Conservation (phyloP, 1,284 basidiomycete genomes). For the Ceratobasidium papillatum region DNA sequence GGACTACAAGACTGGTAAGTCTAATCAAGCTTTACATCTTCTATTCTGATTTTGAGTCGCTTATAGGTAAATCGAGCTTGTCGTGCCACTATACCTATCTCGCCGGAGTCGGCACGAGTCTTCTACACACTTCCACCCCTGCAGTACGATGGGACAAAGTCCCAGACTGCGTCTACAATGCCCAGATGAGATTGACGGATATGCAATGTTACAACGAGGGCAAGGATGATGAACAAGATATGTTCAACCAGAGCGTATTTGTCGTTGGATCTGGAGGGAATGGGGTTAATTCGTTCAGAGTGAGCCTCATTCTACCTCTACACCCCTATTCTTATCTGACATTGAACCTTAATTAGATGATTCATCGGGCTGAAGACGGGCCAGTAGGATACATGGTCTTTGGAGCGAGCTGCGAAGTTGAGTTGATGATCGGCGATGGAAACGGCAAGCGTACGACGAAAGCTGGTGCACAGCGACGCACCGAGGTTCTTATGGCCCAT, state of each 20-base stretch:
- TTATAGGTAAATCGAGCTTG: constrained; percentile 5
- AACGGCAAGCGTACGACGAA: constrained; percentile 19
- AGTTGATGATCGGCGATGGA: constrained; percentile 27
- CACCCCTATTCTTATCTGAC: background rate
- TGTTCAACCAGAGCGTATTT: constrained; percentile 36
- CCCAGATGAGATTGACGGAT: constrained; percentile 4
- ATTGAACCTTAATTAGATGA: background rate
- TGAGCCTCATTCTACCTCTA: background rate
- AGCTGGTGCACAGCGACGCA: background rate
- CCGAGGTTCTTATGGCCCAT: constrained; percentile 29
- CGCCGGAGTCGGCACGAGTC: constrained; percentile 10
- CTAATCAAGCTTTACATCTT: background rate
- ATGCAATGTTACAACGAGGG: constrained; percentile 8
- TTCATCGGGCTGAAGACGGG: constrained; percentile 26
- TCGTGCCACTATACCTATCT: constrained; percentile 38
- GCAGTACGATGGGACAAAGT: constrained; percentile 25
- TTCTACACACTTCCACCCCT: constrained; percentile 4
- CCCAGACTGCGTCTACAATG: constrained; percentile 27
- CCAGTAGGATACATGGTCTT: constrained; percentile 32
- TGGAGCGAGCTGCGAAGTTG: constrained; percentile 21
- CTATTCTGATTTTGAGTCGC: background rate
- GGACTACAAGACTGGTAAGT: constrained; percentile 18
- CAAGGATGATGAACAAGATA: background rate
- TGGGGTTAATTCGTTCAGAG: constrained; percentile 9
- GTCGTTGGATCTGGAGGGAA: constrained; percentile 12